A percentile compares a stretch with the other conserved stretches of the same genome.
Conservation (phyloP, 805 yeast species). For the Yarrowia deformans region DNA sequence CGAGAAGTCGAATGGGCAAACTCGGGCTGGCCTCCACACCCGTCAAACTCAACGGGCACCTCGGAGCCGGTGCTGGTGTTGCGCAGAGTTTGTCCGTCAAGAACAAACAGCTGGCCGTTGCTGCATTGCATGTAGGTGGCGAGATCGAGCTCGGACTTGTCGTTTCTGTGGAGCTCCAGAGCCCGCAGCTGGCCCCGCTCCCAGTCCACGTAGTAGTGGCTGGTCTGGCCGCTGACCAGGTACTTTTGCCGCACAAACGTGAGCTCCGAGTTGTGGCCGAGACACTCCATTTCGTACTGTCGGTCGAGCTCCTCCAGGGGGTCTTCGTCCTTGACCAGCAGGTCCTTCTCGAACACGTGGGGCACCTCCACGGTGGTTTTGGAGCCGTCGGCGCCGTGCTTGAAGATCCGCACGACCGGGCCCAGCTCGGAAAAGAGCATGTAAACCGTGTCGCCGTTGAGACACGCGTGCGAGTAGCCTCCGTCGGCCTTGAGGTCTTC, state of each 20-base stretch:
- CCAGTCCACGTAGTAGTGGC: conserved; percentile 26
- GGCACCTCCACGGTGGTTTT: conserved; percentile 12
- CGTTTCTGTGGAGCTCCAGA: not conserved
- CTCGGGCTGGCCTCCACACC: not conserved
- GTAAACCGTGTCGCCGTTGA: conserved; percentile 32
- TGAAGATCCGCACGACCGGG: conserved; percentile 16
- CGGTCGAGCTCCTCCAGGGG: conserved; percentile 27
- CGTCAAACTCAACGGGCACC: not conserved
- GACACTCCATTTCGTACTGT: conserved; percentile 34
- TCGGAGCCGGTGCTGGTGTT: not conserved
- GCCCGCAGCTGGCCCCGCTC: not conserved
- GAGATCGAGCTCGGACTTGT: conserved; percentile 30
- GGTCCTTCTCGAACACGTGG: conserved; percentile 15
- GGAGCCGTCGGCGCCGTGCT: not conserved
- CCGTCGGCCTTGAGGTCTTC: conserved; percentile 31
- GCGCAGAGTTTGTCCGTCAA: conserved; percentile 1
- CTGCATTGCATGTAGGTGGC: conserved; percentile 27
- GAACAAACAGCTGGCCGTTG: conserved; percentile 28
- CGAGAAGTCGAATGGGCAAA: not conserved
- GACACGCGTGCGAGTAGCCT: conserved; percentile 23
- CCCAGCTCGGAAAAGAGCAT: conserved; percentile 30
- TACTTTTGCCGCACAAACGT: conserved; percentile 31
- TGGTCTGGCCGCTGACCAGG: conserved; percentile 5
- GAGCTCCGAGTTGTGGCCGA: conserved; percentile 24
- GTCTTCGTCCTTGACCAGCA: conserved; percentile 26